phyloP scores from a whole-genome alignment of 78 protist genomes.

The Monosiga brevicollis region DNA sequence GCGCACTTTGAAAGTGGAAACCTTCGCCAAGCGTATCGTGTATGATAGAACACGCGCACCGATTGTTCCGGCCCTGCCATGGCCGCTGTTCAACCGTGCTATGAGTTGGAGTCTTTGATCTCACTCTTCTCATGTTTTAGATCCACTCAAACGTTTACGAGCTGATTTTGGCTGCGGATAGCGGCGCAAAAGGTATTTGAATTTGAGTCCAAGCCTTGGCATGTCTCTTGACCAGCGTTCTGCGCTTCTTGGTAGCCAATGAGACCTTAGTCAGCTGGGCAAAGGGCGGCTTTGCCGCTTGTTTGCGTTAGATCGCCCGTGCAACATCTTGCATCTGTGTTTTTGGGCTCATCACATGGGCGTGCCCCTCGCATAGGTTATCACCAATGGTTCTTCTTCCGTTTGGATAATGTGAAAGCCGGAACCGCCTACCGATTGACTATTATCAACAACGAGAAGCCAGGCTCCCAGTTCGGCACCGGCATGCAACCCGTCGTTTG shows the following conservation, averaged over 20 bases:
- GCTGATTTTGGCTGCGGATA: background rate
- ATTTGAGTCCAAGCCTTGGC: too few relatives aligned
- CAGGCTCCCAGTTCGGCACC: too few relatives aligned
- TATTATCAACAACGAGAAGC: slow-evolving; percentile 68
- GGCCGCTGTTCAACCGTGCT: background rate
- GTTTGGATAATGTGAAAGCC: background rate
- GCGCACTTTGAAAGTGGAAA: slow-evolving; percentile 66
- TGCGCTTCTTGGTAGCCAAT: too few relatives aligned
- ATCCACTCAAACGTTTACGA: background rate
- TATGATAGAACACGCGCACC: too few relatives aligned
- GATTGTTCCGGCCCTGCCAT: background rate
- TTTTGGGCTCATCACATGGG: too few relatives aligned
- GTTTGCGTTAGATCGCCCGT: background rate
- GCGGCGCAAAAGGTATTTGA: background rate
- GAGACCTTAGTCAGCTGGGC: too few relatives aligned
- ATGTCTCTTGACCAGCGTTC: too few relatives aligned
- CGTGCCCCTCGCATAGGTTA: too few relatives aligned
- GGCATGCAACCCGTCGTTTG: too few relatives aligned
- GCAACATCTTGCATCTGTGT: slow-evolving; percentile 43
- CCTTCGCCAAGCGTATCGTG: slow-evolving; percentile 26
- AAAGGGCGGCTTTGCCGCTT: too few relatives aligned
- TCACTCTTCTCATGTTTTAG: background rate
- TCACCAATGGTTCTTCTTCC: slow-evolving; percentile 77
- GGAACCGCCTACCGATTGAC: slow-evolving; percentile 42
- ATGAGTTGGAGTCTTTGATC: background rate